Percentiles rank a stretch among this genome's conserved stretches.
Evolutionary conservation across 2,329 filamentous ascomycete species (phyloP).

Genomic region (Truncatella angustata): DNA sequence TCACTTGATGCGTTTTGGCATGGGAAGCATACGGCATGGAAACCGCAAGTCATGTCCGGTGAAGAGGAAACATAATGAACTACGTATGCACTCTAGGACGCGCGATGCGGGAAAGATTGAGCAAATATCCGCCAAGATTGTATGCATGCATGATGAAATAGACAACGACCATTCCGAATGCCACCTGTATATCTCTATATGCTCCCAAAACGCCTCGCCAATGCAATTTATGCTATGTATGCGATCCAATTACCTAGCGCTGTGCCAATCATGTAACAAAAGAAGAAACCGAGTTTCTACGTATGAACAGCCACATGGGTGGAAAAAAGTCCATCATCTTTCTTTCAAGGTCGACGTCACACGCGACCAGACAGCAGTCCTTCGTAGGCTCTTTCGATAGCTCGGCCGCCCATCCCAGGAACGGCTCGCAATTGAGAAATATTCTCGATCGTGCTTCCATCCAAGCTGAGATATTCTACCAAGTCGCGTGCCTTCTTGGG

Average conservation of each 20-base stretch:
- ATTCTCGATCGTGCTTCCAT: conserved; percentile 43
- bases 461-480: conserved; percentile 52
- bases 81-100: too few species aligned
- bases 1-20: too few species aligned
- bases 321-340: too few species aligned
- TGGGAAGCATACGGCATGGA: too few species aligned
- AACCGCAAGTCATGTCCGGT: too few species aligned
- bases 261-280: background rate
- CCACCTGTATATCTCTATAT: background rate
- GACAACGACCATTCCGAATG: background rate
- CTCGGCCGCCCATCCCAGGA: conserved; percentile 56
- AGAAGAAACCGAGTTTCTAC: background rate
- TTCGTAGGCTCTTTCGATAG: conserved; percentile 55
- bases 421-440: conserved; percentile 51
- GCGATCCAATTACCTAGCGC: background rate
- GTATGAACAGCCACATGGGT: too few species aligned
- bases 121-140: too few species aligned
- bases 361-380: conserved; percentile 35
- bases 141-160: background rate
- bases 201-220: conserved; percentile 21
- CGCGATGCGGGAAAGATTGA: too few species aligned
- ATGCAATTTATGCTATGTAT: conserved; percentile 20
- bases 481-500: conserved; percentile 67
- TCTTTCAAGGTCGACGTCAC: too few species aligned
- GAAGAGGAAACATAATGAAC: too few species aligned